Evolutionary conservation across 2,329 filamentous ascomycete genomes (phyloP).

Genomic region (Endothia cerciana): DNA sequence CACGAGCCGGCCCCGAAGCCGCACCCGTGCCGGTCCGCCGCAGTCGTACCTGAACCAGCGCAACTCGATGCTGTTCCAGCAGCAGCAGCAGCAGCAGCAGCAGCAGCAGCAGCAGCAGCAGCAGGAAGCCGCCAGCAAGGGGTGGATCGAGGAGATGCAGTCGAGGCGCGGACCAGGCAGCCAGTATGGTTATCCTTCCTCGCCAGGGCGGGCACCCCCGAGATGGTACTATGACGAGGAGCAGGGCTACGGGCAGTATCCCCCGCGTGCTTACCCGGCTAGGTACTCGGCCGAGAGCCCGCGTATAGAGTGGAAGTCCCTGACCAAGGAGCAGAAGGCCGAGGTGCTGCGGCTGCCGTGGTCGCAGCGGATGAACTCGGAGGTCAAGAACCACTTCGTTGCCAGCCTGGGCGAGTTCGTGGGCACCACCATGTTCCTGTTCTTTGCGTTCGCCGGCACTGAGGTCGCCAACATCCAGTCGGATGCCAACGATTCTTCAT

Average conservation of each 20-base stretch:
- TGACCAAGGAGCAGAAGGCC: slow-evolving; percentile 45
- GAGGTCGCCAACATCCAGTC: slow-evolving; percentile 31
- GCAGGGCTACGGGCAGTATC: slow-evolving; percentile 20
- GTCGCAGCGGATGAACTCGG: slow-evolving; percentile 52
- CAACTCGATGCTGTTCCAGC: slow-evolving; percentile 1
- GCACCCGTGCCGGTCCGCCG: slow-evolving; percentile 13
- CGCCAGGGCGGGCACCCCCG: slow-evolving; percentile 17
- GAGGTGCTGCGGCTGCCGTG: slow-evolving; percentile 49
- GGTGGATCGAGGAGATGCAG: slow-evolving; percentile 21
- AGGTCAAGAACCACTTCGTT: slow-evolving; percentile 49
- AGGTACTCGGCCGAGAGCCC: slow-evolving; percentile 18
- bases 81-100: slow-evolving; percentile 19
- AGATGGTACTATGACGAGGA: slow-evolving; percentile 25
- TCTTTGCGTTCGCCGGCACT: slow-evolving; percentile 45
- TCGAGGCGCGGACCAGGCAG: background rate
- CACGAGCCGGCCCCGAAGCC: slow-evolving; percentile 2
- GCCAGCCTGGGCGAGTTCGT: slow-evolving; percentile 46
- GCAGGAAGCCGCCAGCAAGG: slow-evolving; percentile 16
- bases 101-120: slow-evolving; percentile 5
- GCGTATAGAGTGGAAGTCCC: slow-evolving; percentile 43
- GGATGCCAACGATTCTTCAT: slow-evolving; percentile 32
- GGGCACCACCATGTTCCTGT: slow-evolving; percentile 49
- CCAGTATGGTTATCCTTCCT: slow-evolving; percentile 13
- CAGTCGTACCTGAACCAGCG: slow-evolving; percentile 22
- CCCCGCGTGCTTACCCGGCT: background rate